Conservation (phyloP, 495 filamentous ascomycete genomes). For the Penicillium alfredii region DNA sequence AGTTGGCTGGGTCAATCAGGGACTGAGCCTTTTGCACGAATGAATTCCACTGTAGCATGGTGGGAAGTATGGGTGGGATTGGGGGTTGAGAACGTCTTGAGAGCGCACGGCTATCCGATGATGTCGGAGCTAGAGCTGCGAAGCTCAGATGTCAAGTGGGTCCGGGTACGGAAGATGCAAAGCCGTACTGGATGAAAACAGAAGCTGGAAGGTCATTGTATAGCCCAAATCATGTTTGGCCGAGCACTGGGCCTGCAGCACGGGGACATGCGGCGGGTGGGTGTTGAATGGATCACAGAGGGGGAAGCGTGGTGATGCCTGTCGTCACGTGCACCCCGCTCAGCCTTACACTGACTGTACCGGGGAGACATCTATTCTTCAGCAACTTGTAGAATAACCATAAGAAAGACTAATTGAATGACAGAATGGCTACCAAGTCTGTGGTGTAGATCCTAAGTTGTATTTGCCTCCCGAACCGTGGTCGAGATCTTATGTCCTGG, state of each 20-base stretch:
- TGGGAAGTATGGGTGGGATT: conserved; percentile 8
- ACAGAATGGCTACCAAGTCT: too few relatives aligned
- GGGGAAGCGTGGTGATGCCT: conserved; percentile 15
- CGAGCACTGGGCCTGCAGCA: conserved; percentile 16
- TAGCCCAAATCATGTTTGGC: conserved; percentile 21
- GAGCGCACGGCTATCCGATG: conserved; percentile 12
- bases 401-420: background rate
- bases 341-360: conserved; percentile 4
- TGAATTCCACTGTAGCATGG: conserved; percentile 74
- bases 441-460: too few relatives aligned
- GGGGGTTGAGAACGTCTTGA: conserved; percentile 1
- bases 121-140: conserved; percentile 26
- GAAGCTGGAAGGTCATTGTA: conserved; percentile 28
- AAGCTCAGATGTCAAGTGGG: conserved; percentile 17
- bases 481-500: too few relatives aligned
- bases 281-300: conserved; percentile 24
- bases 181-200: conserved; percentile 16
- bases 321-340: conserved; percentile 4
- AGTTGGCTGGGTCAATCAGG: conserved; percentile 78
- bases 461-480: too few relatives aligned
- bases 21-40: conserved; percentile 94
- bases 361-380: too few relatives aligned
- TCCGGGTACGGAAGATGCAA: conserved; percentile 17
- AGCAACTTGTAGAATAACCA: conserved; percentile 2
- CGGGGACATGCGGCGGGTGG: conserved; percentile 14